Evolutionary conservation across 805 yeast genomes (phyloP), one percentile per base, ranked within the genome.

Genomic region (Teunomyces barrocoloradensis): DNA sequence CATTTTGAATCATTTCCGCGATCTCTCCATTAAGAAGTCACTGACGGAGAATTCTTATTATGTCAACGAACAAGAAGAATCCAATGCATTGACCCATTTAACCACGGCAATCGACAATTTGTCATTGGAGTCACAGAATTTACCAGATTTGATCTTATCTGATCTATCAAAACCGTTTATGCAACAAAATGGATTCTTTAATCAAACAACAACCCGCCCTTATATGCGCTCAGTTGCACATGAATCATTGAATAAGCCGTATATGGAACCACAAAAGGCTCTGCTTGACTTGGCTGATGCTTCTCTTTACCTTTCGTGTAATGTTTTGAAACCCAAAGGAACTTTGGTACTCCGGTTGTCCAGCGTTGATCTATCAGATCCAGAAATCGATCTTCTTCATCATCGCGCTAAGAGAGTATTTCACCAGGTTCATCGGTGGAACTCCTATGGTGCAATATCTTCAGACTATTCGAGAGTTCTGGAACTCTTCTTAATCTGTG

Each of bases 241-340:
- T 45, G 53, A 52, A 3, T 57, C 60, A 6, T 56, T 72, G 20
- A 63, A 61, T 13, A 56, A 54, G 44, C 61, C 67, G 1, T 48
- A 60, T 12, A 46, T 48, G 4, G 57, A 65, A 29, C 63, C 65
- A 1, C 40, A 49, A n/a, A 64, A 66, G 37, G 55, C 69, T 18
- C 52, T 66, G 2, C 52, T 71, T 11, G 77, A 73, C 52, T 53
- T 71, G 55, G 74, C 75, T 0, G 77, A 72, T 44, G 75, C 75
- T 0, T 59, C 73, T 1, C 53, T 71, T 29, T 48, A 68, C 3
- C 50, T 72, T 13, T 53, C 63, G 10, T 64, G 71, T 41, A 58
- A 57, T 1, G 45, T 63, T 0, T 55, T 73, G 49, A 56, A 51
- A 35, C 59, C 63, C 11, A 54, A 54, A 1, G 77, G 77, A 1